phyloP scores from a whole-genome alignment of 1,139 yeast genomes.

The Sporopachydermia cereana region DNA sequence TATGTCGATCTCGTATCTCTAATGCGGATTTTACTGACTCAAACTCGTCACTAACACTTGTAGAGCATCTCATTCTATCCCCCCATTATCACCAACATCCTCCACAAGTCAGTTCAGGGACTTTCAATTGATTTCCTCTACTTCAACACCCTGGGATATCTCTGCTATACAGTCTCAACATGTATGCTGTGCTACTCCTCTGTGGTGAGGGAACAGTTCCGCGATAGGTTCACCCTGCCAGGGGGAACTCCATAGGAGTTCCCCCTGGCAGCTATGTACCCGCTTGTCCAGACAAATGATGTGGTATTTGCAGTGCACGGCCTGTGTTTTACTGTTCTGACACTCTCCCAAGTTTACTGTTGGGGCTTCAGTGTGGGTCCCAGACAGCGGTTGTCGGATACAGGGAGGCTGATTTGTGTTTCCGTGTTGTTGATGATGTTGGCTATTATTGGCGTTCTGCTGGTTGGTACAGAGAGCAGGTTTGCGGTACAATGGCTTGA shows the following conservation, averaged over 20 bases:
- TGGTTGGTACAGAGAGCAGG: too few relatives aligned
- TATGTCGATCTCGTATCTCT: too few relatives aligned
- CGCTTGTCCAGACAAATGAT: constrained; percentile 33
- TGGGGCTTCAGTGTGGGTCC: constrained; percentile 23
- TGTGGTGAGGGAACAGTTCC: constrained; percentile 29
- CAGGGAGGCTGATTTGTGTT: too few relatives aligned
- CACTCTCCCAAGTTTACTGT: constrained; percentile 27
- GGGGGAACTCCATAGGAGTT: constrained; percentile 6
- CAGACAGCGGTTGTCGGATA: constrained; percentile 17
- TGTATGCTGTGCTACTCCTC: constrained; percentile 26
- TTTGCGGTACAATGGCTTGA: constrained; percentile 17
- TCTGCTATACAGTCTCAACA: constrained; percentile 30
- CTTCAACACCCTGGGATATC: constrained; percentile 32
- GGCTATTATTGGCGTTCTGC: too few relatives aligned
- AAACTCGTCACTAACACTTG: too few relatives aligned
- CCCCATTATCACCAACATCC: constrained; percentile 27
- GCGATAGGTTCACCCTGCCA: constrained; percentile 19
- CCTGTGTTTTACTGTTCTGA: constrained; percentile 22
- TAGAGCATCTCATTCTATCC: constrained; percentile 38
- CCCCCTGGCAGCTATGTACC: too few relatives aligned
- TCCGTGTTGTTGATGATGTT: too few relatives aligned
- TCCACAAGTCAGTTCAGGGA: constrained; percentile 32
- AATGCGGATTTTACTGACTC: constrained; percentile 2
- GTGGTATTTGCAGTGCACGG: constrained; percentile 34
- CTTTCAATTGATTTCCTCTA: constrained; percentile 31